Evolutionary conservation across 225 moss, liverwort and hornwort species (phyloP), one percentile per base, ranked within the genome.

Genomic region (Physcomitrium patens): DNA sequence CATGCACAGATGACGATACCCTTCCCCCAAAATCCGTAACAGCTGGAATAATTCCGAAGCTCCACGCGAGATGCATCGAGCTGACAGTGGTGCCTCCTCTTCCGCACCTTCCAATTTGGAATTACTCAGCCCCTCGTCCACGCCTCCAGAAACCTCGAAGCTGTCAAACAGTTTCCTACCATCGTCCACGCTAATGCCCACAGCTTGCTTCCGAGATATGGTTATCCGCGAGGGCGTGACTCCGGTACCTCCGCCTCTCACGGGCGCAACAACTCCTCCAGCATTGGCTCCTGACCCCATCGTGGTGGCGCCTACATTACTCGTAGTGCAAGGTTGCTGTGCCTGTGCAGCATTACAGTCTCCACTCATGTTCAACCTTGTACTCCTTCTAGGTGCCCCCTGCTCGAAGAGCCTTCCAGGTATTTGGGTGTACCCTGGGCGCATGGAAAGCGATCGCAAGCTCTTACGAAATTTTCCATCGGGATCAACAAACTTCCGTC

Each of bases 391-490:
- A 17, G 95, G 95, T 37, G 31, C 31, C 3, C 78, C 81, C 49
- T 92, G 93, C 72, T 99, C 99, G 45, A 99, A 99, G 19, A 99
- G 89, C 68, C 99, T 89, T 23, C 99, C 99, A 53, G 99, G 93
- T 10, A 99, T 93, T 89, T 99, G 90, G n/a, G 90, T 81, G 72
- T 92, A 95, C 55, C 95, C 93, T 65, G 99, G 90, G 71, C 99
- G 91, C 81, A 95, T 89, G 69, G 99, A 93, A 71, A 95, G 86
- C 55, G 99, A 95, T 67, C 99, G 93, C 78, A 95, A 92, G 81
- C 93, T 99, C 86, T 99, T 99, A 58, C 99, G 89, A 43, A 99
- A 89, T 74, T 99, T 99, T 24, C 93, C 99, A 77, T 99, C 95
- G 3, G 85, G 78, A 52, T 93, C 95, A 41, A 89, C 91, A 69